Evolutionary conservation across 148 eudicot species (phyloP).

Genomic region (Agrostemma githago): DNA sequence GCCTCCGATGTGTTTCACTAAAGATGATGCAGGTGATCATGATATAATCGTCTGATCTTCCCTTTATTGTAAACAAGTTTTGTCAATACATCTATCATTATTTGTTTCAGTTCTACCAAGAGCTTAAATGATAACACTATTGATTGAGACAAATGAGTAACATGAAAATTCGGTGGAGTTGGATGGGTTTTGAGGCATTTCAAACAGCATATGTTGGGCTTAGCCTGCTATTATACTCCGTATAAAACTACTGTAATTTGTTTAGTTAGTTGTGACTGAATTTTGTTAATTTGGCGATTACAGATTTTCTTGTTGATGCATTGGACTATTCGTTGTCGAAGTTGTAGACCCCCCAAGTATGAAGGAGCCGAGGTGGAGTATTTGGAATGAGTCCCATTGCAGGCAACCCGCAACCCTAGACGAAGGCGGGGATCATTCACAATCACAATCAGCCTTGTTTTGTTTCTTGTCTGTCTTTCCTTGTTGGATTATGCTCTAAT

Average conservation of each 20-base stretch:
- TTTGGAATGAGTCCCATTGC: background rate
- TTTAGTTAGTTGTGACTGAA: background rate
- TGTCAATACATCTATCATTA: background rate
- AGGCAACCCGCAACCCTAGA: background rate
- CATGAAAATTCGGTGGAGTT: background rate
- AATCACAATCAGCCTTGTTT: background rate
- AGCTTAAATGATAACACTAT: background rate
- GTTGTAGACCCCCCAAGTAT: slow-evolving; percentile 31
- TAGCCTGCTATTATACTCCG: background rate
- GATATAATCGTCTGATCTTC: background rate
- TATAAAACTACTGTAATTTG: no score
- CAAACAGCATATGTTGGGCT: background rate
- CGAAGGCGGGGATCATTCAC: background rate
- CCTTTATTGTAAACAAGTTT: no score
- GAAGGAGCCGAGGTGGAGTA: background rate
- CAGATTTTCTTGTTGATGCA: slow-evolving; percentile 91
- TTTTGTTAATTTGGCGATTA: slow-evolving; percentile 5
- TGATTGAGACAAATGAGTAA: background rate
- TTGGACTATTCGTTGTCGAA: slow-evolving; percentile 77
- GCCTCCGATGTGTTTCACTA: slow-evolving; percentile 95
- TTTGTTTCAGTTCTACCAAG: background rate
- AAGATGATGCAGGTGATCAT: slow-evolving; percentile 79
- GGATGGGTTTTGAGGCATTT: background rate
- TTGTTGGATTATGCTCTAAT: background rate
- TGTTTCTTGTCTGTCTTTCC: background rate